phyloP scores from a whole-genome alignment of 257 asterid genomes.

The Misopates orontium region DNA sequence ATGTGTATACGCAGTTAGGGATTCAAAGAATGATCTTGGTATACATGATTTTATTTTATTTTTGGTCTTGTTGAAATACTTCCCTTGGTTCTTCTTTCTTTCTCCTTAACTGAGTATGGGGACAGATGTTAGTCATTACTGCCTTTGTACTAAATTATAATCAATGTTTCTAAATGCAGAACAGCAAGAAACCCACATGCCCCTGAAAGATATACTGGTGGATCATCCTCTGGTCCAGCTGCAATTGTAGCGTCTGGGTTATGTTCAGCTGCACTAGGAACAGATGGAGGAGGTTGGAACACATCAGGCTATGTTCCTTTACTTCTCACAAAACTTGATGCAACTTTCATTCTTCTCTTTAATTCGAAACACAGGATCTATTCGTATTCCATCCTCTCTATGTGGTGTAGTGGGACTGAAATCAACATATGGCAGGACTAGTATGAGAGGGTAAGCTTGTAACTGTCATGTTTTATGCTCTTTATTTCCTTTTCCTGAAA shows the following conservation, averaged over 20 bases:
- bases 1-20: constrained; percentile 12
- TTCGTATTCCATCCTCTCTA: constrained; percentile 93
- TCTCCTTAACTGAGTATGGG: constrained; percentile 17
- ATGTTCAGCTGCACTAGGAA: constrained; percentile 96
- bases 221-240: constrained; percentile 98
- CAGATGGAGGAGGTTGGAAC: constrained; percentile 98
- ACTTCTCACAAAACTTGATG: constrained; percentile 15
- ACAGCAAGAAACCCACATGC: constrained; percentile 97
- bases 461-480: constrained; percentile 18
- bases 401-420: constrained; percentile 98
- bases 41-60: constrained; percentile 6
- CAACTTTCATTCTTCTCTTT: constrained; percentile 25
- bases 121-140: constrained; percentile 3
- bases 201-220: constrained; percentile 95
- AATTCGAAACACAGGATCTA: constrained; percentile 65
- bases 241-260: constrained; percentile 97
- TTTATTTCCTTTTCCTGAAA: constrained; percentile 22
- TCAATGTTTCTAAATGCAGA: constrained; percentile 45
- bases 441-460: constrained; percentile 70
- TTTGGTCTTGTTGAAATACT: constrained; percentile 7
- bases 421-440: constrained; percentile 89
- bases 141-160: background rate
- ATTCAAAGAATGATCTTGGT: background rate
- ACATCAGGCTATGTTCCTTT: constrained; percentile 26
- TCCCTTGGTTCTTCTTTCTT: constrained; percentile 4